These are phyloP conservation scores for Vitis hybrid DNA, from an alignment of 177 flowering plant genomes.

Conservation along the genomic window DNA sequence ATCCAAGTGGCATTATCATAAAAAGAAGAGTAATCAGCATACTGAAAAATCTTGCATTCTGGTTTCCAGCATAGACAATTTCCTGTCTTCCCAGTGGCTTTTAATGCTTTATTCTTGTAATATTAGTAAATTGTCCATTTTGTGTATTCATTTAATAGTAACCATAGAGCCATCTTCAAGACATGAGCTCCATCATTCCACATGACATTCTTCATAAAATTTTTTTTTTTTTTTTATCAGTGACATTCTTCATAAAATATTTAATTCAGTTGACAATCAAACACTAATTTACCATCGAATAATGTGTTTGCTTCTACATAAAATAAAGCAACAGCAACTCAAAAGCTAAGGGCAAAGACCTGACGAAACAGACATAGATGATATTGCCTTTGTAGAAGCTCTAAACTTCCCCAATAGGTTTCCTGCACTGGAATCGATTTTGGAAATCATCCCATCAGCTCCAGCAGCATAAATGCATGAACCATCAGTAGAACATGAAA, in stretches of 20 bases:
- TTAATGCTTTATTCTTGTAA: too few relatives aligned
- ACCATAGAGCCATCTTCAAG: too few relatives aligned
- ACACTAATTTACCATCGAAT: not conserved
- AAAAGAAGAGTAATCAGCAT: not conserved
- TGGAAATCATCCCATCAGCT: slow-evolving; percentile 86
- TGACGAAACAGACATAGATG: slow-evolving; percentile 68
- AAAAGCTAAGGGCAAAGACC: slow-evolving; percentile 38
- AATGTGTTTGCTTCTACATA: not conserved
- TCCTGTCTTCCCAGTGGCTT: too few relatives aligned
- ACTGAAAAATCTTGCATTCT: not conserved
- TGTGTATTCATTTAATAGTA: too few relatives aligned
- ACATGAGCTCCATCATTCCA: too few relatives aligned
- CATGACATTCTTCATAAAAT: too few relatives aligned
- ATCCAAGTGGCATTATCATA: slow-evolving; percentile 4
- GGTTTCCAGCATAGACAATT: too few relatives aligned
- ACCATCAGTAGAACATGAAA: slow-evolving; percentile 50
- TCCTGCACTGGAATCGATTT: slow-evolving; percentile 65
- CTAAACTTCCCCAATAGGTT: slow-evolving; percentile 60
- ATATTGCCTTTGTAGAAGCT: slow-evolving; percentile 76
- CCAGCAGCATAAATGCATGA: slow-evolving; percentile 75
- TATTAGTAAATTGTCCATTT: too few relatives aligned
- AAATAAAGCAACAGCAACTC: not conserved
- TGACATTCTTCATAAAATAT: too few relatives aligned
- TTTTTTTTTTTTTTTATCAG: too few relatives aligned
- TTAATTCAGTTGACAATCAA: too few relatives aligned